Conservation (phyloP, 2,329 filamentous ascomycete genomes). For the Colletotrichum musicola region DNA sequence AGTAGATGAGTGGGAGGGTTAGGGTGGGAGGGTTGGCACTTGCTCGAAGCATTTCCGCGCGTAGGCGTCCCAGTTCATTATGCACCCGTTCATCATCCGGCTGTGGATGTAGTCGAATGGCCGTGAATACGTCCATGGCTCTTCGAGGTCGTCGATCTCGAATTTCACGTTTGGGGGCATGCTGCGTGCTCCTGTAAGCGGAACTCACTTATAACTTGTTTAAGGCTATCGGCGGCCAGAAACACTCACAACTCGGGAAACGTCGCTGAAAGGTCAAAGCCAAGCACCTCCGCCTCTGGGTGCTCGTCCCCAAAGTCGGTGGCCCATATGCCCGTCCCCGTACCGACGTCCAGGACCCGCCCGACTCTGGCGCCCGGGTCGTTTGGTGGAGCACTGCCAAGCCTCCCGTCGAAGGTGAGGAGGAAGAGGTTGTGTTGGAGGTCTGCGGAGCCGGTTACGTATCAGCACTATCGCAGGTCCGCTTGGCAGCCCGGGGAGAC, state of each 20-base stretch:
- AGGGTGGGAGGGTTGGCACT: background rate
- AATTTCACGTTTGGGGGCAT: conserved; percentile 60
- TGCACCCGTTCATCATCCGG: conserved; percentile 14
- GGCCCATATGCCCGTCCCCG: conserved; percentile 59
- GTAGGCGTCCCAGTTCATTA: conserved; percentile 6
- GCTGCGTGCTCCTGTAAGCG: background rate
- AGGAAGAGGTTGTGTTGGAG: conserved; percentile 52
- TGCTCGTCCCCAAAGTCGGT: conserved; percentile 54
- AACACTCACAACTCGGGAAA: conserved; percentile 49
- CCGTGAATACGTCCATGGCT: conserved; percentile 47
- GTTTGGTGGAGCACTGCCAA: conserved; percentile 46
- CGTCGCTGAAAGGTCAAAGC: conserved; percentile 56
- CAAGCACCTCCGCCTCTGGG: conserved; percentile 46
- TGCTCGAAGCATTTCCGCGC: conserved; percentile 48
- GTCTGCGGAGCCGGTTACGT: conserved; percentile 40
- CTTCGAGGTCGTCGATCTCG: conserved; percentile 53
- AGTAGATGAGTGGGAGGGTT: background rate
- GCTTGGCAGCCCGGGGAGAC: too few relatives aligned
- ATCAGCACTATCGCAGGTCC: too few relatives aligned
- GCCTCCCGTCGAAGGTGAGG: conserved; percentile 48
- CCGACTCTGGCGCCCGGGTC: conserved; percentile 40
- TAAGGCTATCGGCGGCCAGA: background rate
- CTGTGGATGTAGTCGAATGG: conserved; percentile 33
- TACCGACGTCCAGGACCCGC: conserved; percentile 59
- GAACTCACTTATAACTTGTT: too few relatives aligned